Conservation (phyloP, 2,329 filamentous ascomycete genomes). For the Teratosphaeria zuluensis region DNA sequence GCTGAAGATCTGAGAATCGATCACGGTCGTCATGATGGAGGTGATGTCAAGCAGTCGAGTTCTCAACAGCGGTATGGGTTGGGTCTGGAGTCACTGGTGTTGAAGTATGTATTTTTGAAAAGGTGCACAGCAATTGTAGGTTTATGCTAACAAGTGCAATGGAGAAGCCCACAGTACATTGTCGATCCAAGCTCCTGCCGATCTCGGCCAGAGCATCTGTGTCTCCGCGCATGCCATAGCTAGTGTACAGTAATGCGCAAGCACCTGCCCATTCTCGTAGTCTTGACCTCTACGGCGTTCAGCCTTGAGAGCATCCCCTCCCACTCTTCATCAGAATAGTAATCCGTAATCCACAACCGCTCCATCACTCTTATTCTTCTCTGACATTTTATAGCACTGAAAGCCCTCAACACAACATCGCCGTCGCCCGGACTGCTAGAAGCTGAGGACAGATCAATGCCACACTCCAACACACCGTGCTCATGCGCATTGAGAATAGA, state of each 20-base stretch:
- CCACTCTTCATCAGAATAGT: background rate
- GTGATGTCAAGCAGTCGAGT: background rate
- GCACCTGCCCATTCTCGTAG: background rate
- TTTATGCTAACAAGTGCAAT: background rate
- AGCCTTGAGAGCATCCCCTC: background rate
- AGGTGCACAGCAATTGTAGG: background rate
- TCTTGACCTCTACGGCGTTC: background rate
- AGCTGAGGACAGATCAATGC: background rate
- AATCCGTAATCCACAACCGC: background rate
- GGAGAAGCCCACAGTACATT: background rate
- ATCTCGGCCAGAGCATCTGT: background rate
- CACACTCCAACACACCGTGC: background rate
- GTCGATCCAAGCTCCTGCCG: background rate
- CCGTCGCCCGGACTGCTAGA: background rate
- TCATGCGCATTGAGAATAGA: background rate
- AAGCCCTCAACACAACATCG: background rate
- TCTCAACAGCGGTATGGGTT: background rate
- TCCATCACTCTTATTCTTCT: background rate
- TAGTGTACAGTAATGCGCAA: background rate
- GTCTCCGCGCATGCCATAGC: background rate
- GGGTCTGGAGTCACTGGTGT: background rate
- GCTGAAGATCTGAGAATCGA: constrained; percentile 22
- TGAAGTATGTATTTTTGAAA: background rate
- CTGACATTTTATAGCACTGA: background rate
- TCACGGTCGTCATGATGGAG: constrained; percentile 17